Conservation (phyloP, 768 basidiomycete species). For the Mycena pura region DNA sequence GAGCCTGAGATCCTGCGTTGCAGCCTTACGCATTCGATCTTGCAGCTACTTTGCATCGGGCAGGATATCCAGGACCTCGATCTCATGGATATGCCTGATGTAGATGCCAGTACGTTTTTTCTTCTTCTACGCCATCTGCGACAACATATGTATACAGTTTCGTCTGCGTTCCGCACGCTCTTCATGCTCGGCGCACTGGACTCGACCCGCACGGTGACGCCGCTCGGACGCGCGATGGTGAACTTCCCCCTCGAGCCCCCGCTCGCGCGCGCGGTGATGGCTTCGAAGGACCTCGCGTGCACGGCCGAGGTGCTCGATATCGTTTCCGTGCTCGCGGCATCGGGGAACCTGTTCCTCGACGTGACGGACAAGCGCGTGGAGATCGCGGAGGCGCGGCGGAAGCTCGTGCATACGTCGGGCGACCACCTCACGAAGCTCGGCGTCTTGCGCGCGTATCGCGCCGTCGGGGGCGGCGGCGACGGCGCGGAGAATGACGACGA, state of each 20-base stretch:
- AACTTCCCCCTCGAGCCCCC: conserved; percentile 91
- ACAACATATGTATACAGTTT: conserved; percentile 46
- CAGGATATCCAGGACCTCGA: conserved; percentile 83
- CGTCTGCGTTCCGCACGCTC: conserved; percentile 71
- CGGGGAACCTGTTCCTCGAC: conserved; percentile 84
- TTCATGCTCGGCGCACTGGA: conserved; percentile 84
- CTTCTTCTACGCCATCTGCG: not conserved
- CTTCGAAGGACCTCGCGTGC: conserved; percentile 76
- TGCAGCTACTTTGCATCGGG: conserved; percentile 86
- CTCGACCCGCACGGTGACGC: conserved; percentile 67
- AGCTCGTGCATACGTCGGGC: conserved; percentile 84
- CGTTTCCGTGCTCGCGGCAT: conserved; percentile 81
- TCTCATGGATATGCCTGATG: conserved; percentile 88
- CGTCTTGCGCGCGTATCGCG: conserved; percentile 81
- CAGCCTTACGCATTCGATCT: conserved; percentile 80
- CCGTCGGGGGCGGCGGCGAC: conserved; percentile 57
- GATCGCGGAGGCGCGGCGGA: conserved; percentile 70
- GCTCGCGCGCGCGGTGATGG: conserved; percentile 79
- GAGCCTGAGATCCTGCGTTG: conserved; percentile 93
- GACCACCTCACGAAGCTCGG: conserved; percentile 94
- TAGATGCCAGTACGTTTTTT: conserved; percentile 64
- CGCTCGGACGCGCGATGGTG: conserved; percentile 84
- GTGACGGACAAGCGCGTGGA: conserved; percentile 75
- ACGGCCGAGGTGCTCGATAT: conserved; percentile 83
- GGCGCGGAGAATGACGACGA: conserved; percentile 36